Base-by-base conservation (phyloP, 208 protist species). In the Blechomonas ayalai region DNA sequence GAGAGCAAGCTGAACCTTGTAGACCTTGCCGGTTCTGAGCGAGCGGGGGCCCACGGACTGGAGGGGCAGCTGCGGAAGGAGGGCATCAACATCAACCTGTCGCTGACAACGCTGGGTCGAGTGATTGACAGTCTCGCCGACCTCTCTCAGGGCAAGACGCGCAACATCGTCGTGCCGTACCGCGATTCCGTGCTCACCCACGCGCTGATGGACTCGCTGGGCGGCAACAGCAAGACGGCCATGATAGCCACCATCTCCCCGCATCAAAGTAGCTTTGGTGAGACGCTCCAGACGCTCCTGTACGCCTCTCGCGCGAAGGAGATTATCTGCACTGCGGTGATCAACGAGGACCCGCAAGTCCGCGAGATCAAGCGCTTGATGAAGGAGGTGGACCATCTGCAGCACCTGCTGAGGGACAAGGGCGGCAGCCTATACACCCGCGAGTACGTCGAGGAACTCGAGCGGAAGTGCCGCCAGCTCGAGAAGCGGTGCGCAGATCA, bases 191-290 rank as follows among this genome's bases (percentile, higher is more conserved):
- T 77, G 24, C 73, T 96, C 9, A 96, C 90, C 3, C 91, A 82
- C 76, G 47, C 95, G 33, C 52, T 96, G 27, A 89, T 72, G 69
- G 86, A 93, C 58, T 88, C 73, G 3, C 47, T 96, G 3, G 86
- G 84, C 49, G 90, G 90, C 13, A 89, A 90, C 61, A 82, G 73
- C 43, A 96, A 95, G 47, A 98, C 96, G 0, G 81, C 82, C 16
- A 97, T 98, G 92, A 82, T 98, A 31, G 95, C 94, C n/a, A 94
- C 90, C 1, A 59, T 98, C 4, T 90, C 76, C 2, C 96, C 95
- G 9, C 74, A 90, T 47, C 37, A 53, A 15, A 52, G 67, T 19
- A 85, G 90, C 58, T 91, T 80, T 36, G 94, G 97, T 4, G 94
- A 98, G 56, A 95, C 76, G n/a, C 61, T 78, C 7, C 80, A 86